Evolutionary conservation across 2,329 filamentous ascomycete genomes (phyloP).

Genomic region (Sclerotiophoma versabilis): DNA sequence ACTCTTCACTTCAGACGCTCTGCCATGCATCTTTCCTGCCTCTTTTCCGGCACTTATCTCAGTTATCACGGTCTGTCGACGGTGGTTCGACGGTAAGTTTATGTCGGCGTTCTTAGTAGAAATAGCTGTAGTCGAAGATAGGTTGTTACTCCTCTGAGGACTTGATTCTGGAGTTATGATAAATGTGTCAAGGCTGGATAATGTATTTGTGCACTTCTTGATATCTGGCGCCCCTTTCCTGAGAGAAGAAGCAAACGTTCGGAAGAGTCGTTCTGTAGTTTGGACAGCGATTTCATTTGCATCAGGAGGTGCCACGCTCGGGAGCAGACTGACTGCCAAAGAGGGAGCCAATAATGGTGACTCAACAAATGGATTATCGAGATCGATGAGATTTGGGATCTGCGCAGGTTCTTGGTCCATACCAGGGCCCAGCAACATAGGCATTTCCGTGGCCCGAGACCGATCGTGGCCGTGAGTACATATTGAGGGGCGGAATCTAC

Average conservation of each 20-base stretch:
- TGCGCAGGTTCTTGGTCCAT: neutral
- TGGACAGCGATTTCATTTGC: no score
- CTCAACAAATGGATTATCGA: neutral
- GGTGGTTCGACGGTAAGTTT: neutral
- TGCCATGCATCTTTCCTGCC: neutral
- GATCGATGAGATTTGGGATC: conserved; percentile 1
- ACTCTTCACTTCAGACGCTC: neutral
- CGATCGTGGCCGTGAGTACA: neutral
- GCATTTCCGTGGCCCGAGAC: neutral
- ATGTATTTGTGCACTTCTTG: neutral
- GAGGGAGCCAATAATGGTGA: neutral
- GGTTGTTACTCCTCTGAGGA: neutral
- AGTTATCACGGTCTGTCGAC: neutral
- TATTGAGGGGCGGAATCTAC: conserved; percentile 1
- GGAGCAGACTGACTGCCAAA: neutral
- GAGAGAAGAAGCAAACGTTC: neutral
- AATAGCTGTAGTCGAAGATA: neutral
- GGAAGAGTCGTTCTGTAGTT: neutral
- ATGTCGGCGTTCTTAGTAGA: neutral
- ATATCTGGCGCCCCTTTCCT: neutral
- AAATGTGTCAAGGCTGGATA: no score
- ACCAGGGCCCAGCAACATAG: no score
- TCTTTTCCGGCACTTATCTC: neutral
- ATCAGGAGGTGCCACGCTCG: neutral
- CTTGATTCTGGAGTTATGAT: neutral